Base-by-base conservation (phyloP, 192 early-diverging fungal species). In the Geranomyces variabilis region DNA sequence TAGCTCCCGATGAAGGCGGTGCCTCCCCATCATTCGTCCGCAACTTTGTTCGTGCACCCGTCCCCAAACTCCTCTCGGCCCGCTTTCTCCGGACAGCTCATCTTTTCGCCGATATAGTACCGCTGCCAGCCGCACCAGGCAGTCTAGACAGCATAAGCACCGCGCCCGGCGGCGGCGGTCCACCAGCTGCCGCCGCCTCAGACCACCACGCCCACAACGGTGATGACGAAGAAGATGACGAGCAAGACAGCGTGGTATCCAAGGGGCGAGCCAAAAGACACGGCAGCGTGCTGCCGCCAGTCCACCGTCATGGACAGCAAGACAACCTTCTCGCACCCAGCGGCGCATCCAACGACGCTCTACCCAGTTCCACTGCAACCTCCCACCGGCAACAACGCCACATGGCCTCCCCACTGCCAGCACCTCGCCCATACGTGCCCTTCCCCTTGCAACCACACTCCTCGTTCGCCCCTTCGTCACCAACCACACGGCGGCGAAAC, bases 381-480 rank as follows among this genome's bases (percentile, higher is more conserved):
- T 29, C 47, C 12, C 34, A 45, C 3, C 51, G 51, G 4, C n/a
- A 9, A 9, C 19, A 36, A 58, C 28, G 24, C 21, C 3, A 19
- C 19, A 26, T 14, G 15, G n/a, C n/a, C 45, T 47, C 31, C 0
- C 12, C 49, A 46, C 33, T 63, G 10, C 61, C 43, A 5, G 24
- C 63, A 41, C 48, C 45, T 29, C 14, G 26, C 21, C 49, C 79
- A 1, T 80, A 81, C 63, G 73, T 63, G 13, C 84, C 84, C 19
- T 85, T 81, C 64, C 77, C 77, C 43, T 71, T 85, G 1, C 24
- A 49, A 0, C 65, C 61, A 14, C 59, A 51, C 26, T 82, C 80
- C 0, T 76, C 70, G 34, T 85, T 79, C 45, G 74, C 74, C 24
- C 69, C 75, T 13, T 17, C 67, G 14, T 59, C 70, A 24, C 24